Evolutionary conservation across 345 rosid species (phyloP), one percentile per base, ranked within the genome.

Genomic region (Salix dunnii): DNA sequence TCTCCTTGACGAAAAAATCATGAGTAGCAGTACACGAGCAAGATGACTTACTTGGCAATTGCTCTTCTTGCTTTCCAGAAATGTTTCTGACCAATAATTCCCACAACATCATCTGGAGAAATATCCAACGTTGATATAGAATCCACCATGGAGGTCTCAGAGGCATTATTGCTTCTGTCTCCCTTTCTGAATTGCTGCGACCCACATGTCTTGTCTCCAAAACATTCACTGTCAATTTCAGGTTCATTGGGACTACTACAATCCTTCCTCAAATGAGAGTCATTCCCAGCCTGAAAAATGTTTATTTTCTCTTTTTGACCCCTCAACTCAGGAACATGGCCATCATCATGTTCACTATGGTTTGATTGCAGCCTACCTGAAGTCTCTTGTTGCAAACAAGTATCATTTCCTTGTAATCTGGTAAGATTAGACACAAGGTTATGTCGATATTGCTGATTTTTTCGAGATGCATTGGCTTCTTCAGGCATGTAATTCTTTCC

Each of bases 21-120:
- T 46, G 42, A 72, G 67, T 35, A 65, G 9, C 53, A 23, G 70
- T 53, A 36, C 43, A 7, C 71, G 27, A 64, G 76, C 46, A 51
- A 6, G 17, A 18, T 71, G 11, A 79, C 98, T 90, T 94, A 94
- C 98, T 89, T 91, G 88, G 79, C 90, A 85, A 94, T 92, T 12
- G 89, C 89, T 84, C 81, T 89, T 84, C 98, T 89, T 27, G 98
- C 98, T 82, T 91, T 94, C 97, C 95, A 94, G 81, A 94, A 94
- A 84, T 76, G 92, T 79, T 89, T 91, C 74, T 90, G 97, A 82
- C 98, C 98, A 77, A 94, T 88, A 74, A 86, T 78, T 82, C 91
- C 97, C 51, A 92, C 98, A 67, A 92, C 89, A 35, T 92, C 97
- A 85, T 92, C 98, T 11, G 97, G 97, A 71, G 93, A 85, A 35